phyloP scores from a whole-genome alignment of 176 grass and related monocot species.

The Elaeis guineensis region DNA sequence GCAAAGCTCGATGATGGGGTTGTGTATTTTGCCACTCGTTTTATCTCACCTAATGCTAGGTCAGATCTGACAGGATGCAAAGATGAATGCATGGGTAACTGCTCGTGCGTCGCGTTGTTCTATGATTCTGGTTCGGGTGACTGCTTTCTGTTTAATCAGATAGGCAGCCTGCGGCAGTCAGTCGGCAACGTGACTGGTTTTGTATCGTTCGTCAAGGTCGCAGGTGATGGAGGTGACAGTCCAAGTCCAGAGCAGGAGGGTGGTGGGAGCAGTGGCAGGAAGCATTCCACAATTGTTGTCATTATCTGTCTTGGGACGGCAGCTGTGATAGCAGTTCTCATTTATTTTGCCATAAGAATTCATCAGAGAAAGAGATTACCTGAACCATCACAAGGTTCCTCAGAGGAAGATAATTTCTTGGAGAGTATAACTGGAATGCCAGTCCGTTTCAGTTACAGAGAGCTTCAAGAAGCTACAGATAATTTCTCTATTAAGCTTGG shows the following conservation, averaged over 20 bases:
- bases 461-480: slow-evolving; percentile 72
- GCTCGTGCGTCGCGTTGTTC: slow-evolving; percentile 70
- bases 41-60: slow-evolving; percentile 31
- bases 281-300: slow-evolving; percentile 34
- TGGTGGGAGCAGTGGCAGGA: slow-evolving; percentile 7
- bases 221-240: slow-evolving; percentile 5
- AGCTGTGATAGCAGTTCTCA: slow-evolving; percentile 41
- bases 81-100: slow-evolving; percentile 56
- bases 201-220: slow-evolving; percentile 62
- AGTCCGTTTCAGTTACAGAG: slow-evolving; percentile 65
- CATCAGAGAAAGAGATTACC: slow-evolving; percentile 40
- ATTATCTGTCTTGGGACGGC: slow-evolving; percentile 44
- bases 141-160: slow-evolving; percentile 76
- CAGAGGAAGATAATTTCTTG: slow-evolving; percentile 74
- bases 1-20: slow-evolving; percentile 48
- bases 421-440: slow-evolving; percentile 69
- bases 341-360: slow-evolving; percentile 52
- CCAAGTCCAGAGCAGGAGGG: slow-evolving; percentile 22
- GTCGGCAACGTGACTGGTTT: slow-evolving; percentile 13
- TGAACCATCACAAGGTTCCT: slow-evolving; percentile 47
- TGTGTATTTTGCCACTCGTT: slow-evolving; percentile 65
- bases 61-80: slow-evolving; percentile 64
- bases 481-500: slow-evolving; percentile 84
- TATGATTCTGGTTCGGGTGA: slow-evolving; percentile 35
- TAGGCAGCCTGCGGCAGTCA: slow-evolving; percentile 63